Evolutionary conservation across 2,329 filamentous ascomycete genomes (phyloP).

Genomic region (Aspergillus piperis): DNA sequence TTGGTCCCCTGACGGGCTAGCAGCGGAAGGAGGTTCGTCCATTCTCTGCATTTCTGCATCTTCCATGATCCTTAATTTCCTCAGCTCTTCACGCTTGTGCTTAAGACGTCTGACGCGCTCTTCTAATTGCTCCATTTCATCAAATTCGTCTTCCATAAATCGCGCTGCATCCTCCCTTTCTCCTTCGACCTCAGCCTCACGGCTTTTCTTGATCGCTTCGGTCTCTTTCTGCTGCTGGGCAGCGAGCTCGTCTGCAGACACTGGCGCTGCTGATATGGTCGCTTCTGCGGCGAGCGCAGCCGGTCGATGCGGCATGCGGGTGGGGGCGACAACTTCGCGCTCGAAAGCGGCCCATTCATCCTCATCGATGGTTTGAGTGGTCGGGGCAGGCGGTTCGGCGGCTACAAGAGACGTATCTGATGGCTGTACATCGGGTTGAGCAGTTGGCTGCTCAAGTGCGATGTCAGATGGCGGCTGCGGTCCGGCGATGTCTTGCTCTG

Average conservation of each 20-base stretch:
- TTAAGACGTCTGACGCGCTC: conserved; percentile 68
- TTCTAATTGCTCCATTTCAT: conserved; percentile 80
- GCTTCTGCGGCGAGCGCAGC: conserved; percentile 47
- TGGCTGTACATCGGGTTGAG: conserved; percentile 8
- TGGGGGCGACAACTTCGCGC: conserved; percentile 67
- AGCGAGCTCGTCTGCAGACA: conserved; percentile 65
- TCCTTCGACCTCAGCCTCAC: conserved; percentile 61
- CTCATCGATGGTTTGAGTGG: conserved; percentile 59
- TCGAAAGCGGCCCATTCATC: conserved; percentile 87
- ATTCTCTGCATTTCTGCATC: conserved; percentile 27
- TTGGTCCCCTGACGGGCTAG: conserved; percentile 28
- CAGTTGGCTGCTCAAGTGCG: conserved; percentile 15
- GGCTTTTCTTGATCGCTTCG: conserved; percentile 42
- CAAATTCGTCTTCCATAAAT: conserved; percentile 74
- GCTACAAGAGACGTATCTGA: conserved; percentile 12
- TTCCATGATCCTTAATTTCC: conserved; percentile 41
- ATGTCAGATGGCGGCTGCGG: conserved; percentile 22
- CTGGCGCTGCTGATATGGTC: conserved; percentile 68
- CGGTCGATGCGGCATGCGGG: conserved; percentile 34
- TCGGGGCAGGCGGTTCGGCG: conserved; percentile 11
- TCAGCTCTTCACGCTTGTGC: conserved; percentile 69
- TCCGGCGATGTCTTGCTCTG: conserved; percentile 29
- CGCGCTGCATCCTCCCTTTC: conserved; percentile 75
- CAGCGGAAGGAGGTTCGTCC: conserved; percentile 29
- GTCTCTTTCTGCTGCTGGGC: conserved; percentile 53